Conservation (phyloP, 2,329 filamentous ascomycete species). For the Botrytis elliptica region DNA sequence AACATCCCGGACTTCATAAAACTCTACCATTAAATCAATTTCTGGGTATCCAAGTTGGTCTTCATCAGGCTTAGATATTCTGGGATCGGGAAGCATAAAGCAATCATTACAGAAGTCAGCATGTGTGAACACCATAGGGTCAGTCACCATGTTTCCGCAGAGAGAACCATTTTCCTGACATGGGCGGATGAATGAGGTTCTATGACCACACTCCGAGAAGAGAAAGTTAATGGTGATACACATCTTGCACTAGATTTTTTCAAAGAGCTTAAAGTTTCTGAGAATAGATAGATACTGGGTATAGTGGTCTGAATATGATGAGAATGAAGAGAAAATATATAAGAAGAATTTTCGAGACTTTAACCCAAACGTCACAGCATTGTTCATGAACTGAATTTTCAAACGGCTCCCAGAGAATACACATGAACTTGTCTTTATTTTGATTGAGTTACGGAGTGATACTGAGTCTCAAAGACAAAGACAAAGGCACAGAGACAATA, state of each 20-base stretch:
- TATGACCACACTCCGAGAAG: background rate
- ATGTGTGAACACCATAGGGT: background rate
- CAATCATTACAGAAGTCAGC: background rate
- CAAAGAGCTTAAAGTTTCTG: background rate
- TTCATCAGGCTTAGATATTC: background rate
- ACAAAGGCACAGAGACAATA: background rate
- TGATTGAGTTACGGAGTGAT: fast-evolving
- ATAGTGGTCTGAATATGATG: background rate
- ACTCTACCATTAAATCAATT: background rate
- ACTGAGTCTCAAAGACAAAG: too few species aligned
- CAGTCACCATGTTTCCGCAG: background rate
- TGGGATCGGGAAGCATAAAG: background rate
- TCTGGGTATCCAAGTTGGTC: fast-evolving
- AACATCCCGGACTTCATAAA: background rate
- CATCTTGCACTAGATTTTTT: background rate
- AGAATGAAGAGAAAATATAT: too few species aligned
- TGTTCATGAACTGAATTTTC: background rate
- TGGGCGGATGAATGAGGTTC: background rate
- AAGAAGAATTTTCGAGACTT: background rate
- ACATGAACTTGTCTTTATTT: background rate
- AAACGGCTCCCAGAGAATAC: background rate
- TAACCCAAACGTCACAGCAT: background rate
- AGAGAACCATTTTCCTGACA: background rate
- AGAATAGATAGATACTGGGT: background rate
- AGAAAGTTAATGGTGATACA: background rate